phyloP scores from a whole-genome alignment of 2,329 filamentous ascomycete genomes.

The Fusarium nisikadoi region DNA sequence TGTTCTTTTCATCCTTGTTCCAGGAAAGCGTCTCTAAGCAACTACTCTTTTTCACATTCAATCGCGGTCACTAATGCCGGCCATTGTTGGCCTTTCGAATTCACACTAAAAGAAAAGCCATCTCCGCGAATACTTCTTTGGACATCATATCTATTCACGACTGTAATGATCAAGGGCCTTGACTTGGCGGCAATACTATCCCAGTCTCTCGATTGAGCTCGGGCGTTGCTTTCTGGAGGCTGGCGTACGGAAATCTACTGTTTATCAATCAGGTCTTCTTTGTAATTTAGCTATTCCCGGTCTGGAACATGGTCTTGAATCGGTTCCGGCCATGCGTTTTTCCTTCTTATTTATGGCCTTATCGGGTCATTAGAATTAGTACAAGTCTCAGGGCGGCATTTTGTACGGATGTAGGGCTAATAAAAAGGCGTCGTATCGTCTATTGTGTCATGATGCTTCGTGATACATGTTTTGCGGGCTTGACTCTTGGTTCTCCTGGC shows the following conservation, averaged over 20 bases:
- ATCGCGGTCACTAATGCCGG: slow-evolving; percentile 41
- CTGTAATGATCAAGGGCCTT: slow-evolving; percentile 45
- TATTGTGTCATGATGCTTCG: slow-evolving; percentile 45
- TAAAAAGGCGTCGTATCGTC: slow-evolving; percentile 41
- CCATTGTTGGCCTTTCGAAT: slow-evolving; percentile 34
- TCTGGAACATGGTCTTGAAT: slow-evolving; percentile 29
- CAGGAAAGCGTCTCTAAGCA: slow-evolving; percentile 79
- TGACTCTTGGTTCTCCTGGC: background rate
- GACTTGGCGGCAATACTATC: slow-evolving; percentile 32
- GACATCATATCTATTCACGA: slow-evolving; percentile 41
- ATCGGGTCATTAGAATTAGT: slow-evolving; percentile 13
- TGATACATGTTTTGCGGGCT: slow-evolving; percentile 38
- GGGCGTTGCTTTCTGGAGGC: slow-evolving; percentile 34
- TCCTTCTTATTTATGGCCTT: slow-evolving; percentile 26
- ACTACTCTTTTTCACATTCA: background rate
- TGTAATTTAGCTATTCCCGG: slow-evolving; percentile 40
- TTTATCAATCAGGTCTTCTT: slow-evolving; percentile 41
- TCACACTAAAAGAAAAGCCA: slow-evolving; percentile 10
- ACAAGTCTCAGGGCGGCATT: slow-evolving; percentile 22
- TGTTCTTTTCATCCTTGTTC: slow-evolving; percentile 93
- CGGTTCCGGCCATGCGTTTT: slow-evolving; percentile 27
- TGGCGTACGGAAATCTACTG: slow-evolving; percentile 41
- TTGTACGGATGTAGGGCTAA: slow-evolving; percentile 34
- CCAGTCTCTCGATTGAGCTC: slow-evolving; percentile 22
- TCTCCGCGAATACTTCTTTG: slow-evolving; percentile 33